A percentile compares a stretch with the other conserved stretches of the same genome.
Conservation (phyloP, 768 basidiomycete species). For the Naganishia antarctica region DNA sequence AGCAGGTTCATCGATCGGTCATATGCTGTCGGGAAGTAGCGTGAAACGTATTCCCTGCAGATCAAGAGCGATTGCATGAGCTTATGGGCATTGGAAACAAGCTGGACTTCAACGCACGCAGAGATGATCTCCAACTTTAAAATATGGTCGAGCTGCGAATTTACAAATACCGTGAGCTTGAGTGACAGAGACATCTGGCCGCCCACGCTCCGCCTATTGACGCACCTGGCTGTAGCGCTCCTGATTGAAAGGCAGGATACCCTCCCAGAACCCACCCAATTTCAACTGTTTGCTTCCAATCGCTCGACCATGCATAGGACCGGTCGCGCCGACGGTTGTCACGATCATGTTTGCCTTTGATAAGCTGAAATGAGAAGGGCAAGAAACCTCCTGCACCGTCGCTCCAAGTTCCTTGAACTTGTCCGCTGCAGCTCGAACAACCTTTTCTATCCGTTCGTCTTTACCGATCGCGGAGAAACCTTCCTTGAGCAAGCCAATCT, state of each 20-base stretch:
- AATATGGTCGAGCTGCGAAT: constrained; percentile 31
- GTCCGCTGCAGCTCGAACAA: constrained; percentile 48
- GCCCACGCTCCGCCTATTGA: not conserved
- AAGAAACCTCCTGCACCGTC: constrained; percentile 51
- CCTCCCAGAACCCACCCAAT: constrained; percentile 45
- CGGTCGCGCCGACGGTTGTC: constrained; percentile 35
- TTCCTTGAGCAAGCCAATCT: constrained; percentile 53
- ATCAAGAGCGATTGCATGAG: no score
- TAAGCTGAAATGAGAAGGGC: constrained; percentile 49
- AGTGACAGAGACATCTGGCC: no score
- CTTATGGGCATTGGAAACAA: no score
- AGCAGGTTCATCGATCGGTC: constrained; percentile 52
- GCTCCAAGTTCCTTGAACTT: constrained; percentile 52
- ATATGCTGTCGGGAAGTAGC: constrained; percentile 44
- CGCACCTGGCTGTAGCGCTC: constrained; percentile 51
- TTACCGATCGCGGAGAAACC: constrained; percentile 47
- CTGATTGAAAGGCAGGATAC: constrained; percentile 49
- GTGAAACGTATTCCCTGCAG: constrained; percentile 47
- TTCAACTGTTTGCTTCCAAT: constrained; percentile 48
- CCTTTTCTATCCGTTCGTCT: constrained; percentile 49
- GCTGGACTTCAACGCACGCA: constrained; percentile 5
- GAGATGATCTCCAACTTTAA: constrained; percentile 31
- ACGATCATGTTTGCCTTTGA: constrained; percentile 30
- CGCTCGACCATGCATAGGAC: constrained; percentile 34
- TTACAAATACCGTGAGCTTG: not conserved